Conservation (phyloP, 2,329 filamentous ascomycete genomes). For the Pestalotiopsis sp. region DNA sequence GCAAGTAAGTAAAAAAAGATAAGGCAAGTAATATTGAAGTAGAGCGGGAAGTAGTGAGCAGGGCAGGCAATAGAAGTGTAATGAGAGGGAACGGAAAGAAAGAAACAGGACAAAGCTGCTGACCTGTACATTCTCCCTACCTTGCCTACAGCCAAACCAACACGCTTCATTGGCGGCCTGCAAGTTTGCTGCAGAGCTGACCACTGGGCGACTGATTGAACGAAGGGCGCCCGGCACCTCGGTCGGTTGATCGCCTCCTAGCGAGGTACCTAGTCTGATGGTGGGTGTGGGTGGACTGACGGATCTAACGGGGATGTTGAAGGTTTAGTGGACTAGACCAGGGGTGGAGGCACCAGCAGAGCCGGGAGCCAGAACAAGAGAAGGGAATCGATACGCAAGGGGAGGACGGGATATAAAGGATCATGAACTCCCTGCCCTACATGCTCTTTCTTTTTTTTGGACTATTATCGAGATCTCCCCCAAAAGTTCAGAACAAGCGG, state of each 20-base stretch:
- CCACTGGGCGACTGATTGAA: not conserved
- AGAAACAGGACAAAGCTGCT: not conserved
- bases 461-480: not conserved
- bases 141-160: not conserved
- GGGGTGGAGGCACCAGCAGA: not conserved
- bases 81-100: not conserved
- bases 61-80: not conserved
- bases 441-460: not conserved
- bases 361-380: not conserved
- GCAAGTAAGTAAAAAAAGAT: not conserved
- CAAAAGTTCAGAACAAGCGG: not conserved
- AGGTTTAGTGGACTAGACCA: not conserved
- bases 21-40: not conserved
- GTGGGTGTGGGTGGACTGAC: not conserved
- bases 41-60: not conserved
- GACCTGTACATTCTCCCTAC: not conserved
- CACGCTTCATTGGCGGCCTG: not conserved
- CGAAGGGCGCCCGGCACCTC: not conserved
- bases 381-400: not conserved
- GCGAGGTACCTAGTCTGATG: not conserved
- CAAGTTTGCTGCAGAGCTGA: constrained; percentile 1
- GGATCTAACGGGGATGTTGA: constrained; percentile 6
- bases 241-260: not conserved
- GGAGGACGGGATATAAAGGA: constrained; percentile 1
- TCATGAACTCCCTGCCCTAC: not conserved